Evolutionary conservation across 192 early-diverging fungal species (phyloP), one percentile per base, ranked within the genome.

Genomic region (Coemansia erecta): DNA sequence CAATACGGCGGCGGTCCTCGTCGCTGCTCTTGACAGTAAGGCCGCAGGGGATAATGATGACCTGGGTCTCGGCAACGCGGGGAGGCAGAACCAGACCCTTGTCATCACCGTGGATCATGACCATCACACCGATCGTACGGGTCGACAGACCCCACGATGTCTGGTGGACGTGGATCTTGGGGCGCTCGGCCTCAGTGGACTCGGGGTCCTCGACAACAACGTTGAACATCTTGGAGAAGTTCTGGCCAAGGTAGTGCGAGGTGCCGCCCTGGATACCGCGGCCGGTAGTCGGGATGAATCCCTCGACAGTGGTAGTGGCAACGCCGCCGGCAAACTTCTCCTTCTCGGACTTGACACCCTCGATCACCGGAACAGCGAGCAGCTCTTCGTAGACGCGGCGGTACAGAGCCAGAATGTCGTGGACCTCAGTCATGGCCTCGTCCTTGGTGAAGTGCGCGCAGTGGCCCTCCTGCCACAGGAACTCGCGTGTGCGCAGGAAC

Each of bases 391-490:
- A 99, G 42, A 98, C 92, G 40, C 94, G 88, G 59, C 90, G 89
- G 84, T 99, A 99, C 53, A 97, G 82, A 24, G 94, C 92, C 61
- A 99, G 79, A 52, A 99, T 94, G 57, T 94, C 83, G 41, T 74
- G 77, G 15, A 97, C 95, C 78, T 99, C 97, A 5, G 41, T 53
- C 69, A 87, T 91, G 39, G 95, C 91, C 50, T 89, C 93, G 31
- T 91, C 85, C 81, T 92, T 86, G 58, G 90, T 95, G 49, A 93
- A 85, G 63, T 95, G 91, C 18, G 94, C 97, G 56, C 94, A 97
- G 77, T 99, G 97, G 48, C 97, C 97, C 80, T 99, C 97, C 76
- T 99, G 97, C 97, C 97, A 99, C 67, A 99, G 82, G 85, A 99
- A 99, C 84, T 99, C 97, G 58, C 97, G 91, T 17, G 97, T 98